Percentiles rank a stretch among this genome's conserved stretches.
These are phyloP conservation scores for Ascochyta koolunga DNA, from an alignment of 2,329 filamentous ascomycete species.

Conservation along the genomic window DNA sequence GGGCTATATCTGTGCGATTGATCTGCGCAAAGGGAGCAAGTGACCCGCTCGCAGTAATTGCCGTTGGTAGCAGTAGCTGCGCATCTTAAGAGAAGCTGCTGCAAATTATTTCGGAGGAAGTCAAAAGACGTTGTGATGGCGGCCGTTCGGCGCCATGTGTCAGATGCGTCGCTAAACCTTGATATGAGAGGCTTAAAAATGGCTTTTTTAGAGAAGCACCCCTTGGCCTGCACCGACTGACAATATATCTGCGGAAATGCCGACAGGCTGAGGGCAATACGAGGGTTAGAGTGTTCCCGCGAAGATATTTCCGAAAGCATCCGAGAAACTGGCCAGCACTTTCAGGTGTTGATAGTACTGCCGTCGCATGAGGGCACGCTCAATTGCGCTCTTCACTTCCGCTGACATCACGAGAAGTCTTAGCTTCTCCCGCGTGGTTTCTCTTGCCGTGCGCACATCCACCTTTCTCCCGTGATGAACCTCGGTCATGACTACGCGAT, in stretches of 20 bases:
- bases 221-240: slow-evolving; percentile 1
- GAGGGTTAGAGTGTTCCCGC: not conserved
- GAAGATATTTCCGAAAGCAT: not conserved
- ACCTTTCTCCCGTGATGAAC: not conserved
- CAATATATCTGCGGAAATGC: not conserved
- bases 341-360: slow-evolving; percentile 2
- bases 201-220: slow-evolving; percentile 11
- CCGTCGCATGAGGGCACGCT: slow-evolving; percentile 1
- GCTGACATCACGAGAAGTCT: not conserved
- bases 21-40: not conserved
- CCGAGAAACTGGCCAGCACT: not conserved
- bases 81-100: not conserved
- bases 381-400: not conserved
- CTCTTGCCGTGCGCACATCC: slow-evolving; percentile 1
- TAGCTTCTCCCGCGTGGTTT: not conserved
- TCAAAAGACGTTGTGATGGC: not conserved
- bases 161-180: slow-evolving; percentile 12
- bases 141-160: slow-evolving; percentile 7
- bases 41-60: not conserved
- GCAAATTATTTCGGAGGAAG: not conserved
- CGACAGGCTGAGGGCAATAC: not conserved
- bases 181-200: not conserved
- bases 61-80: not conserved
- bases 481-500: not conserved
- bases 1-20: not conserved